Percentiles rank a stretch among this genome's conserved stretches.
Conservation (phyloP, 225 moss, liverwort and hornwort genomes). For the Marchantia paleacea region DNA sequence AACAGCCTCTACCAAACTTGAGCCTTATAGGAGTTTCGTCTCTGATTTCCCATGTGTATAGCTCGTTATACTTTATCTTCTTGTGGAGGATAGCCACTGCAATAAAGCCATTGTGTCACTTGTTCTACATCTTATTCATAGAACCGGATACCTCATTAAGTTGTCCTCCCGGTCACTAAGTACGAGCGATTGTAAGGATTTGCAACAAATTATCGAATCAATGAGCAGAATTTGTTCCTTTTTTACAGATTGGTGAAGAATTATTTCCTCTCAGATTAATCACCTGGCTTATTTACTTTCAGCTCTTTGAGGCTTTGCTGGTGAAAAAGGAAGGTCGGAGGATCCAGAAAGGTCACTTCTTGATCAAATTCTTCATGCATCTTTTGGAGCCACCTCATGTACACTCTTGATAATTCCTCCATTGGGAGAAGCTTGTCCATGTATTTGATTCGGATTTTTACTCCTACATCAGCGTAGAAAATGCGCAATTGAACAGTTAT, state of each 20-base stretch:
- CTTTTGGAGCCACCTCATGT: slow-evolving; percentile 11
- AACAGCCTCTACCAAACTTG: slow-evolving; percentile 2
- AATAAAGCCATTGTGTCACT: not conserved
- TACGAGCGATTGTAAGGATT: too few relatives aligned
- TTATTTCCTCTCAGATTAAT: not conserved
- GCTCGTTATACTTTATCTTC: not conserved
- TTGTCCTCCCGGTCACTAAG: too few relatives aligned
- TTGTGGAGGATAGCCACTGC: slow-evolving; percentile 9
- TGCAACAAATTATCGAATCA: too few relatives aligned
- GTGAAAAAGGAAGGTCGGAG: slow-evolving; percentile 9
- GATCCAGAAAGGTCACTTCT: slow-evolving; percentile 6
- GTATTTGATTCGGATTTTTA: not conserved
- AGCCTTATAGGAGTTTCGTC: not conserved
- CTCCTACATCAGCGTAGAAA: not conserved
- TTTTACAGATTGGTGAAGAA: too few relatives aligned
- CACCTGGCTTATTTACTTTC: slow-evolving; percentile 1
- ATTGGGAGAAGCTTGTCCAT: not conserved
- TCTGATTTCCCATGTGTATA: not conserved
- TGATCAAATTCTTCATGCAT: slow-evolving; percentile 22
- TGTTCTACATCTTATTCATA: too few relatives aligned
- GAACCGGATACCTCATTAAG: too few relatives aligned
- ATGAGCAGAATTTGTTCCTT: too few relatives aligned
- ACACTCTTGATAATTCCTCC: not conserved
- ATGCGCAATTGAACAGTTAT: not conserved
- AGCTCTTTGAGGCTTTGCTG: not conserved